phyloP scores from a whole-genome alignment of 306 rosid species.

The Oxytropis ochrocephala region DNA sequence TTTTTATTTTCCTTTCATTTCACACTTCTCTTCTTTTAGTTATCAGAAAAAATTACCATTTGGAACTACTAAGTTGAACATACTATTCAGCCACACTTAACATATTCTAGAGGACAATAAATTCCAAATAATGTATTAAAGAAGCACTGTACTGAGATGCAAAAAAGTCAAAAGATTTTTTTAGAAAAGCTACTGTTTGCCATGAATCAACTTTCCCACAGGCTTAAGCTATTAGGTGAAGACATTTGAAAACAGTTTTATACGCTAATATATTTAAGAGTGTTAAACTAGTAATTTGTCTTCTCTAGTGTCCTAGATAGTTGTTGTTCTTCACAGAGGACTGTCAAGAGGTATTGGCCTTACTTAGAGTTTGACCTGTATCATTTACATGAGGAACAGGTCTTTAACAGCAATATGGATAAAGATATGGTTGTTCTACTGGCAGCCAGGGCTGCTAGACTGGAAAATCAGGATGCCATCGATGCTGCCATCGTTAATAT shows the following conservation, averaged over 20 bases:
- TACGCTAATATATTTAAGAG: not conserved
- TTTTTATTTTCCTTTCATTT: not conserved
- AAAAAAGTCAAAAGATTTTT: not conserved
- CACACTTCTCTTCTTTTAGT: not conserved
- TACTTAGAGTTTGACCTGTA: conserved; percentile 4
- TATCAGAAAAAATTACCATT: not conserved
- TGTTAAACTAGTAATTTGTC: not conserved
- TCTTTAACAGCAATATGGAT: conserved; percentile 59
- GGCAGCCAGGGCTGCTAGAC: conserved; percentile 84
- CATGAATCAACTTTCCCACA: not conserved
- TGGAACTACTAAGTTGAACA: not conserved
- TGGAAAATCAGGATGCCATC: conserved; percentile 84
- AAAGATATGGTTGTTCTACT: conserved; percentile 56
- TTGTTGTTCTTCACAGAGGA: conserved; percentile 8
- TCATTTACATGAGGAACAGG: conserved; percentile 37
- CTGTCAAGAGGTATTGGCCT: not conserved
- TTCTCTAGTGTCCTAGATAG: not conserved
- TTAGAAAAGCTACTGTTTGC: not conserved
- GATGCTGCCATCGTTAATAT: conserved; percentile 71
- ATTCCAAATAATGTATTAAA: not conserved
- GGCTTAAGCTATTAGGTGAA: not conserved
- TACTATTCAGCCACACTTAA: not conserved
- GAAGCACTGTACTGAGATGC: not conserved
- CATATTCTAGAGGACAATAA: not conserved
- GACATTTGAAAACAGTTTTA: not conserved